Base-by-base conservation (phyloP, 2,329 filamentous ascomycete genomes). In the Calonectria pseudoreteaudii region DNA sequence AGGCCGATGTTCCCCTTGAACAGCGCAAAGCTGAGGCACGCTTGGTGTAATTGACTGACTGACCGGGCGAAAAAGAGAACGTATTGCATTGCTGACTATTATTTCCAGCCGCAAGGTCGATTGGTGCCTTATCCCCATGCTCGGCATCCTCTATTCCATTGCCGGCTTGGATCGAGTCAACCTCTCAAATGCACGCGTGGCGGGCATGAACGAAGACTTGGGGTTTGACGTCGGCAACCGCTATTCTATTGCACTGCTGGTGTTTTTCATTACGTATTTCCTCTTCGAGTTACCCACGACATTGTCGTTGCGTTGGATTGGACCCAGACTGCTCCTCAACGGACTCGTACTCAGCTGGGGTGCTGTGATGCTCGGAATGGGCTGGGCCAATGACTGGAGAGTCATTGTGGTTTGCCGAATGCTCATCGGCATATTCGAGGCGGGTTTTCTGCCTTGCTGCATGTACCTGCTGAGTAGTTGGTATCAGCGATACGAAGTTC, bases 401-500 rank as follows among this genome's bases (percentile, higher is more conserved):
- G 66, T 69, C 5, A 66, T 72, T 69, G 70, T 72, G 14, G 70
- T 69, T 2, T 72, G 70, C 11, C 65, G 70, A 44, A 72, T 69
- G 66, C 66, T 72, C 28, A 69, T 72, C 28, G 80, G 77, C 53
- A 78, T 87, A 8, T 85, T 89, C 49, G 88, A 90, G 75, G 83
- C 82, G 64, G 86, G 81, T 14, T 86, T 87, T 68, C 86, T 85
- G 67, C 83, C 85, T 0, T 86, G 85, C 34, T 87, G 86, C 53
- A 84, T 88, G 26, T 87, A 87, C 75, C 82, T 87, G 6, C 75
- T 80, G 47, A 77, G 76, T 18, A 81, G 81, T 66, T 85, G 84
- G 74, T 85, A 85, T 71, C 78, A 80, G 47, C 72, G 68, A 3
- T 88, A 86, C 7, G 92, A 94, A 76, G 91, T 93, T 52, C 91